A percentile compares a stretch with the other conserved stretches of the same genome.
phyloP scores from a whole-genome alignment of 345 rosid species.

The Rubroshorea leprosula region DNA sequence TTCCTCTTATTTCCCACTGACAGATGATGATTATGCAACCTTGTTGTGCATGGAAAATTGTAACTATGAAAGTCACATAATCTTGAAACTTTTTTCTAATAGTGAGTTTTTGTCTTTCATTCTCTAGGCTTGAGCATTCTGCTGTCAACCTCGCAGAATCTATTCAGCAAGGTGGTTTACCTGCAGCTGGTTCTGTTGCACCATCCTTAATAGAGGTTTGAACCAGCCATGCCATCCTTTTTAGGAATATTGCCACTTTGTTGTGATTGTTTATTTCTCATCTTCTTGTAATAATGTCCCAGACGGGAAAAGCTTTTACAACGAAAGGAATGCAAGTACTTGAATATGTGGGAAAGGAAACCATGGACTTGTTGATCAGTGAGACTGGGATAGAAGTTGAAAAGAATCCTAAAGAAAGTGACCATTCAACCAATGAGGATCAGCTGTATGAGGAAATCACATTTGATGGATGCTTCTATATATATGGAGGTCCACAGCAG shows the following conservation, averaged over 20 bases:
- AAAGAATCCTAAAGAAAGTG: slow-evolving; percentile 40
- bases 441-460: slow-evolving; percentile 77
- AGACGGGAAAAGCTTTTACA: slow-evolving; percentile 93
- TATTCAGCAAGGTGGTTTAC: slow-evolving; percentile 62
- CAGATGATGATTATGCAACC: neutral
- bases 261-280: slow-evolving; percentile 13
- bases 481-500: slow-evolving; percentile 98
- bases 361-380: slow-evolving; percentile 76
- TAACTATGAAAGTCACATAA: neutral
- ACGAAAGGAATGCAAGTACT: slow-evolving; percentile 97
- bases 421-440: slow-evolving; percentile 48
- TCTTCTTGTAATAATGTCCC: slow-evolving; percentile 14
- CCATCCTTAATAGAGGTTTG: slow-evolving; percentile 87
- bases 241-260: slow-evolving; percentile 1
- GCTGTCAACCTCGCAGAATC: slow-evolving; percentile 57
- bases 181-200: slow-evolving; percentile 63
- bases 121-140: slow-evolving; percentile 71
- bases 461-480: slow-evolving; percentile 97
- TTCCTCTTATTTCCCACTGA: neutral
- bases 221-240: slow-evolving; percentile 15
- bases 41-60: neutral
- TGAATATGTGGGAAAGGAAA: slow-evolving; percentile 92
- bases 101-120: neutral
- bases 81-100: neutral
- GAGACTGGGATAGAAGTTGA: slow-evolving; percentile 80